A percentile compares a stretch with the other conserved stretches of the same genome.
Conservation (phyloP, 2,329 filamentous ascomycete genomes). For the Cercospora citrullina region DNA sequence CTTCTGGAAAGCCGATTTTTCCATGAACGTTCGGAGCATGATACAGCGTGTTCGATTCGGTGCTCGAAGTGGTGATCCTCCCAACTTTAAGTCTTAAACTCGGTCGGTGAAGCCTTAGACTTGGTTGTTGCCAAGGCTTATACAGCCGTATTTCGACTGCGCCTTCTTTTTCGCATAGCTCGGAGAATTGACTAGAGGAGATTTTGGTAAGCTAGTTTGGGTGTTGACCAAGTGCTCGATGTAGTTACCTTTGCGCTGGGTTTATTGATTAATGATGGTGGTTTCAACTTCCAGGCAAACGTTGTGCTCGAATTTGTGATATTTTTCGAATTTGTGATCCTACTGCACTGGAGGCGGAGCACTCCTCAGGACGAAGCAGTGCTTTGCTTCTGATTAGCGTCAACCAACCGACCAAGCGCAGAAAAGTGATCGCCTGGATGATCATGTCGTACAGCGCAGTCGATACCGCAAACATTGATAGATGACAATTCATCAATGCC, state of each 20-base stretch:
- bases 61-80: background rate
- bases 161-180: background rate
- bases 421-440: background rate
- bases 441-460: background rate
- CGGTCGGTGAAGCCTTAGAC: background rate
- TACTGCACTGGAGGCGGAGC: background rate
- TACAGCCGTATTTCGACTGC: background rate
- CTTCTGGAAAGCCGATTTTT: background rate
- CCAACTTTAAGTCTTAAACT: background rate
- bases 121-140: background rate
- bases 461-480: background rate
- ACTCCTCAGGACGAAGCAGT: background rate
- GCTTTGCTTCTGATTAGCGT: background rate
- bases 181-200: background rate
- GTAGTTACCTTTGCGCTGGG: background rate
- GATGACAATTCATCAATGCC: background rate
- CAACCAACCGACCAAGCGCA: background rate
- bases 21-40: background rate
- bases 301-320: background rate
- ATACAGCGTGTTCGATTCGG: background rate
- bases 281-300: background rate
- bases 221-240: background rate
- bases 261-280: background rate
- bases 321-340: background rate
- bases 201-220: background rate